phyloP scores from a whole-genome alignment of 148 eudicot species.

The Linanthus parryae region DNA sequence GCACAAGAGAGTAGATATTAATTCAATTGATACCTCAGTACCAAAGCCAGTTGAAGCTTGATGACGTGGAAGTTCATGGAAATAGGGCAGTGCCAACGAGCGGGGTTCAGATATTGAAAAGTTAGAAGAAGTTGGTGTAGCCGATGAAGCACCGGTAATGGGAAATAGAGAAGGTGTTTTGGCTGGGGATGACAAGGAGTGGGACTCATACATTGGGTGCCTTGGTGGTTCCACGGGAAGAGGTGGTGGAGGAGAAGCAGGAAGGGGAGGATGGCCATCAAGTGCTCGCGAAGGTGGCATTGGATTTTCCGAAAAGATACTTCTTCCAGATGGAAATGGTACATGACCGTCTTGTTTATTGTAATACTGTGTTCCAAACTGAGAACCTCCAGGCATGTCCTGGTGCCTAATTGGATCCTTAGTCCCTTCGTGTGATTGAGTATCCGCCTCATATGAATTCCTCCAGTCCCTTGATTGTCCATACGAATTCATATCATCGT shows the following conservation, averaged over 20 bases:
- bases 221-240: conserved; percentile 48
- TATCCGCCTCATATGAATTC: conserved; percentile 20
- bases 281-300: conserved; percentile 20
- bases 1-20: neutral
- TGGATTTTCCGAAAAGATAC: conserved; percentile 11
- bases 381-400: conserved; percentile 2
- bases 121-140: conserved; percentile 25
- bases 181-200: conserved; percentile 32
- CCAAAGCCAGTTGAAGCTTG: conserved; percentile 26
- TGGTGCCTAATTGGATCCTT: conserved; percentile 20
- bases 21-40: conserved; percentile 31
- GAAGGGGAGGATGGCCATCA: conserved; percentile 65
- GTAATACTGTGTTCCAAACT: conserved; percentile 20
- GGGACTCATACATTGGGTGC: conserved; percentile 27
- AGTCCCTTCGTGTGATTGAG: conserved; percentile 15
- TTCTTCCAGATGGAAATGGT: conserved; percentile 10
- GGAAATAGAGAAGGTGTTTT: conserved; percentile 50
- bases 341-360: conserved; percentile 22
- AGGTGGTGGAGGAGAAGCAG: conserved; percentile 72
- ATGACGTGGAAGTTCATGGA: conserved; percentile 20
- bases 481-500: conserved; percentile 26
- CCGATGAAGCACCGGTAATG: conserved; percentile 26
- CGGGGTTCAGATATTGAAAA: conserved; percentile 32
- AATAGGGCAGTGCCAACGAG: conserved; percentile 21
- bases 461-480: conserved; percentile 21